Evolutionary conservation across 2,329 filamentous ascomycete genomes (phyloP).

Genomic region (Fusarium napiforme): DNA sequence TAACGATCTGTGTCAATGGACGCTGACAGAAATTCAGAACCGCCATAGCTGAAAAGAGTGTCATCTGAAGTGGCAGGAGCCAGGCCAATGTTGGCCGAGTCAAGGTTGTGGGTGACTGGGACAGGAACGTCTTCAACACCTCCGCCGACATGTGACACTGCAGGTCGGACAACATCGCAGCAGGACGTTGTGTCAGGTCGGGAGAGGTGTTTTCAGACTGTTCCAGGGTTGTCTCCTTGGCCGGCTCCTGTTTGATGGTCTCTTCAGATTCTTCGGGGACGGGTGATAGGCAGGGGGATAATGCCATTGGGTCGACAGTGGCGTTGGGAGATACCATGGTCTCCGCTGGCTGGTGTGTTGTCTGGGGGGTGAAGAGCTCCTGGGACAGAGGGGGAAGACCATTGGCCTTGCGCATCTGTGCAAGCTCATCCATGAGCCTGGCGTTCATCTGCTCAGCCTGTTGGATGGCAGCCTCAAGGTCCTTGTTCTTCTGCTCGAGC

Average conservation of each 20-base stretch:
- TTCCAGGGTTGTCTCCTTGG: constrained; percentile 41
- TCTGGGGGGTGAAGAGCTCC: constrained; percentile 65
- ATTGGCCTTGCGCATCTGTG: constrained; percentile 58
- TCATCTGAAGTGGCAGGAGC: constrained; percentile 66
- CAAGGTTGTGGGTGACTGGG: constrained; percentile 50
- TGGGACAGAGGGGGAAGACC: constrained; percentile 67
- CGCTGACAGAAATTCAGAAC: constrained; percentile 75
- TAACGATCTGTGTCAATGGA: constrained; percentile 78
- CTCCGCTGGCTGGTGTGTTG: constrained; percentile 53
- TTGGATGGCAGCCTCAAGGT: constrained; percentile 72
- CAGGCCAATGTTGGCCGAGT: constrained; percentile 55
- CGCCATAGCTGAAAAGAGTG: constrained; percentile 74
- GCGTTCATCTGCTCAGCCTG: constrained; percentile 67
- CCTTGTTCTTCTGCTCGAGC: constrained; percentile 78
- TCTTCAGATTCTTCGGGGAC: constrained; percentile 56
- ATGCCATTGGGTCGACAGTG: constrained; percentile 70
- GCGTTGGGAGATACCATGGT: constrained; percentile 54
- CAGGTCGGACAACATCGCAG: constrained; percentile 99
- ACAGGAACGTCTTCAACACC: constrained; percentile 60
- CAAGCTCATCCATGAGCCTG: constrained; percentile 61
- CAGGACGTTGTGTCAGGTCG: constrained; percentile 99
- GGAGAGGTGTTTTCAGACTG: constrained; percentile 62
- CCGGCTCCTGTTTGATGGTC: constrained; percentile 46
- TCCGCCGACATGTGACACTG: constrained; percentile 97
- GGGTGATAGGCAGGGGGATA: constrained; percentile 67